Evolutionary conservation across 768 basidiomycete genomes (phyloP).

Genomic region (Hericium alpestre): DNA sequence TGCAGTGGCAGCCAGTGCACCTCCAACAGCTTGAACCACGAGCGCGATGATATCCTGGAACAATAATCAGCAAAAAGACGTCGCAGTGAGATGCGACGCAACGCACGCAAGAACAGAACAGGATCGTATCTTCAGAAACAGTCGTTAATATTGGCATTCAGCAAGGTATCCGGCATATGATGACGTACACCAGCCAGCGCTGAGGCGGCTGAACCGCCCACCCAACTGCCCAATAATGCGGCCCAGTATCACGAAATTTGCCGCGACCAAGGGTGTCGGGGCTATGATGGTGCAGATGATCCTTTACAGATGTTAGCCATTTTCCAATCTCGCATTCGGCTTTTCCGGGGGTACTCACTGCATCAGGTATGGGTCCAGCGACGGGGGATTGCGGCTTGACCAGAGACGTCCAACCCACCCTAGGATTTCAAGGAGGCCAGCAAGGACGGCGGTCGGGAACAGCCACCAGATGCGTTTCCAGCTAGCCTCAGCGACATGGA

Average conservation of each 20-base stretch:
- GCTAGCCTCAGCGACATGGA: slow-evolving; percentile 11
- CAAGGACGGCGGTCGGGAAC: slow-evolving; percentile 8
- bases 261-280: slow-evolving; percentile 11
- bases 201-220: slow-evolving; percentile 10
- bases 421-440: slow-evolving; percentile 3
- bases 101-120: slow-evolving; percentile 11
- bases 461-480: slow-evolving; percentile 20
- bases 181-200: slow-evolving; percentile 7
- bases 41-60: slow-evolving; percentile 9
- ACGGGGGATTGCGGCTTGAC: slow-evolving; percentile 6
- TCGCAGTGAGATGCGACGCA: too few relatives aligned
- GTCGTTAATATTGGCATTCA: not conserved
- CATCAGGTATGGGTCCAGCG: slow-evolving; percentile 4
- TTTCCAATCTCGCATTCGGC: too few relatives aligned
- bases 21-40: slow-evolving; percentile 4
- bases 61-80: not conserved
- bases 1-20: slow-evolving; percentile 2
- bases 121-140: not conserved
- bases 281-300: slow-evolving; percentile 5
- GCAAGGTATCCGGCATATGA: not conserved
- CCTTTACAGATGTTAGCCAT: not conserved
- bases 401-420: slow-evolving; percentile 11
- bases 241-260: slow-evolving; percentile 11
- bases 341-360: slow-evolving; percentile 2
- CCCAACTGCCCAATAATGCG: slow-evolving; percentile 9